Percentiles rank a stretch among this genome's conserved stretches.
Evolutionary conservation across 305 asterid species (phyloP).

Genomic region (Fraxinus greggii): DNA sequence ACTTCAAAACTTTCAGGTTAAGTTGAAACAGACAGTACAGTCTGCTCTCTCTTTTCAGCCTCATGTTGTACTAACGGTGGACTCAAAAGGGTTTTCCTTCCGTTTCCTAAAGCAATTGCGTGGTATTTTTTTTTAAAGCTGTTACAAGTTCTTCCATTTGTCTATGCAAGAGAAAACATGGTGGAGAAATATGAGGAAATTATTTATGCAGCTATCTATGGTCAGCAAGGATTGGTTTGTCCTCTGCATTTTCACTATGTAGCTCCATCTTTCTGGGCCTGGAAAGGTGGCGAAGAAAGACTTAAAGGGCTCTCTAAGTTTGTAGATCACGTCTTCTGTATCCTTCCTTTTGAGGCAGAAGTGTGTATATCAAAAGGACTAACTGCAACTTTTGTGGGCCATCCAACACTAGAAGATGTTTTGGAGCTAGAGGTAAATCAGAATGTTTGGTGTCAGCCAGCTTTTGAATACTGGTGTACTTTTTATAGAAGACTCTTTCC

Average conservation of each 20-base stretch:
- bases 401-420: constrained; percentile 84
- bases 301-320: constrained; percentile 63
- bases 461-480: neutral
- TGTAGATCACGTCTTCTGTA: constrained; percentile 85
- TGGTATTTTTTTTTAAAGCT: constrained; percentile 37
- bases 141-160: constrained; percentile 15
- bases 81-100: constrained; percentile 87
- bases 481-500: neutral
- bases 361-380: constrained; percentile 67
- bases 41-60: constrained; percentile 75
- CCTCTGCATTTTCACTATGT: constrained; percentile 85
- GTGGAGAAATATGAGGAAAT: constrained; percentile 44
- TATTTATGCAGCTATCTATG: constrained; percentile 67
- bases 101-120: constrained; percentile 80
- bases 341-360: constrained; percentile 90
- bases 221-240: constrained; percentile 36
- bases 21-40: constrained; percentile 60
- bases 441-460: constrained; percentile 5
- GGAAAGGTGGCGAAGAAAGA: constrained; percentile 93
- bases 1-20: constrained; percentile 43
- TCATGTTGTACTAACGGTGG: constrained; percentile 84
- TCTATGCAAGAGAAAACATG: constrained; percentile 34
- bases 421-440: constrained; percentile 56
- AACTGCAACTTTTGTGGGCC: constrained; percentile 89
- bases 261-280: constrained; percentile 97